A percentile compares a stretch with the other conserved stretches of the same genome.
These are phyloP conservation scores for Carpinus viminea DNA, from an alignment of 306 rosid species.

Conservation along the genomic window DNA sequence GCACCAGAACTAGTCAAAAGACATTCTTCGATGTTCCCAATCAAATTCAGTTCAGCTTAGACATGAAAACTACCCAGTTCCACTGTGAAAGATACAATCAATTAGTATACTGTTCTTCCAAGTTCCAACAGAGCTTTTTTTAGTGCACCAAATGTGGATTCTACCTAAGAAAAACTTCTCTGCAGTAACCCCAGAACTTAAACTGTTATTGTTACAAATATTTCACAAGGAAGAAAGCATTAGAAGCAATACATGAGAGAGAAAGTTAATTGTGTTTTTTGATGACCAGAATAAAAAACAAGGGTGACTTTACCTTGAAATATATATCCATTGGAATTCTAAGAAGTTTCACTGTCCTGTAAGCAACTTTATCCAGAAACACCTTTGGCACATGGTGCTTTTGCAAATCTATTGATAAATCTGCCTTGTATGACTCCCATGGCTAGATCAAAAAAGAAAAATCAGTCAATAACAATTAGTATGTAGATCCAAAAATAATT, in stretches of 20 bases:
- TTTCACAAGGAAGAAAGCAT: background rate
- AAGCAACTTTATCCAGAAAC: conserved; percentile 67
- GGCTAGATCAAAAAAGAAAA: conserved; percentile 48
- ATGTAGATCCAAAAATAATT: background rate
- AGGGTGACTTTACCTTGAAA: conserved; percentile 47
- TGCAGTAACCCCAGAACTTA: background rate
- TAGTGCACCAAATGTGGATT: background rate
- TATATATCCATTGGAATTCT: conserved; percentile 66
- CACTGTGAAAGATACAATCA: too few relatives aligned
- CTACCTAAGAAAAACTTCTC: background rate
- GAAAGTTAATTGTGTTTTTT: background rate
- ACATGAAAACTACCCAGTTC: too few relatives aligned
- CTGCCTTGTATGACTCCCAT: conserved; percentile 66
- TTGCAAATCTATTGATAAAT: conserved; percentile 63
- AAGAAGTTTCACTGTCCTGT: conserved; percentile 61
- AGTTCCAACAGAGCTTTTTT: background rate
- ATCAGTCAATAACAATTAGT: background rate
- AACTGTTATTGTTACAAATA: background rate
- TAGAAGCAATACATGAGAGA: background rate
- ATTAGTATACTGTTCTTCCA: background rate
- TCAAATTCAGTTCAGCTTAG: too few relatives aligned
- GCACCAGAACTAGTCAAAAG: too few relatives aligned
- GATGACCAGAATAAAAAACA: background rate
- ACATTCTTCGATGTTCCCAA: too few relatives aligned
- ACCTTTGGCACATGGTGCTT: conserved; percentile 73